Base-by-base conservation (phyloP, 2,329 filamentous ascomycete genomes). In the Microsporum audouinii region DNA sequence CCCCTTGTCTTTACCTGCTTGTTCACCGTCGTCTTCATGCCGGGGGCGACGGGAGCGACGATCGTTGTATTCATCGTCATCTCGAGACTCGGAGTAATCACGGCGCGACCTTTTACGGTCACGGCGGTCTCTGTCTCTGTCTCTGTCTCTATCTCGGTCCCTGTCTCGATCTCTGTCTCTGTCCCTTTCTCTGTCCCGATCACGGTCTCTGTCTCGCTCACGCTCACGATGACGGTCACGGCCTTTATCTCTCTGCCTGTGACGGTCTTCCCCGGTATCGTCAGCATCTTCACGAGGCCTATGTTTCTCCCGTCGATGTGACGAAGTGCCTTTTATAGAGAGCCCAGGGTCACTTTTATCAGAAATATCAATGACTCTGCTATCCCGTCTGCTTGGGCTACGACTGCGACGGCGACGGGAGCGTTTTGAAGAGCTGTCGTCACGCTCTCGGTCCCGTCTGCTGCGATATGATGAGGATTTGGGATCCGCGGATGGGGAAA, bases 401-500 rank as follows among this genome's bases (percentile, higher is more conserved):
- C 72, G 73, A 57, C 73, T 75, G 27, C 78, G 79, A 56, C 80
- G 78, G 31, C 80, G 81, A 33, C 78, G 79, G 2, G 77, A 77
- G 38, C 80, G 57, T 33, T 47, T 59, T 38, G 79, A 62, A 78
- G 78, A 36, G 79, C 79, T 17, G 77, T 68, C 36, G 68, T 62
- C 67, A 75, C 77, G 67, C n/a, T 82, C 79, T 61, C 78, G 78
- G 47, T 87, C 83, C 65, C 80, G 80, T 58, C 82, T 84, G 66
- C 84, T 84, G 63, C 84, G 82, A 66, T 85, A 82, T 57, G 79
- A 78, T 27, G 43, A 47, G 5, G 82, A 80, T 60, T 80, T 83
- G 29, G 80, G 79, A 10, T 84, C 82, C 1, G 81, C 82, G 1
- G 88, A 89, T 3, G 80, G 79, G 3, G 87, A 89, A 61, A 86